Base-by-base conservation (phyloP, 1,139 yeast genomes). In the Pichia sp. region DNA sequence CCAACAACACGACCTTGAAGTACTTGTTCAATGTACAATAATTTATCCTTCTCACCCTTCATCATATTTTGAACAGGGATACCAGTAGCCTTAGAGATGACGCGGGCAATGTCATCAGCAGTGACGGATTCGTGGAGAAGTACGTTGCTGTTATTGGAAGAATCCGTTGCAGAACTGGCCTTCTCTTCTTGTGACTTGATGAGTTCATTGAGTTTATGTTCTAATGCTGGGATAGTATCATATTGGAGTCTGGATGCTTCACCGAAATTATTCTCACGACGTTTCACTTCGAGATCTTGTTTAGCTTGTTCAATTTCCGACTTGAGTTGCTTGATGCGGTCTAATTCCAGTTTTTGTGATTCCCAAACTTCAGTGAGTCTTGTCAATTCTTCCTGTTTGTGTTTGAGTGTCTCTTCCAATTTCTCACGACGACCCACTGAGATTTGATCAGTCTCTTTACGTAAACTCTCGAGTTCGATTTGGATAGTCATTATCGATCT, bases 21-120 rank as follows among this genome's bases (percentile, higher is more conserved):
- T 1, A 85, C 72, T 6, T 72, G 66, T 57, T 88, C 97, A 96
- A 91, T 91, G 56, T 72, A 84, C 39, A 91, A 59, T 41, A 91
- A 67, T 53, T 87, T 81, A 56, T 88, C 96, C 62, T 85, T 86
- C 56, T 91, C 98, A 33, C 97, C 97, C 56, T 83, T 83, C 80
- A 91, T 70, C 46, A 91, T 74, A 24, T 87, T 84, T 46, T 78
- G 82, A n/a, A 86, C 83, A 5, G 98, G 98, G 31, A 91, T 87
- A 26, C 97, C 97, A 0, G 98, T 91, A 81, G 93, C 86, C 49
- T 86, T 79, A 12, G 95, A 81, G 12, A 91, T 83, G 6, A 91
- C 98, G 41, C 75, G 69, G 0, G 96, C 93, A 50, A 91, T 91
- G 59, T 91, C 98, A 48, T 88, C 95, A 2, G 95, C 72, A 0